These are phyloP conservation scores for Laguncularia racemosa DNA, from an alignment of 345 rosid species.

Conservation along the genomic window DNA sequence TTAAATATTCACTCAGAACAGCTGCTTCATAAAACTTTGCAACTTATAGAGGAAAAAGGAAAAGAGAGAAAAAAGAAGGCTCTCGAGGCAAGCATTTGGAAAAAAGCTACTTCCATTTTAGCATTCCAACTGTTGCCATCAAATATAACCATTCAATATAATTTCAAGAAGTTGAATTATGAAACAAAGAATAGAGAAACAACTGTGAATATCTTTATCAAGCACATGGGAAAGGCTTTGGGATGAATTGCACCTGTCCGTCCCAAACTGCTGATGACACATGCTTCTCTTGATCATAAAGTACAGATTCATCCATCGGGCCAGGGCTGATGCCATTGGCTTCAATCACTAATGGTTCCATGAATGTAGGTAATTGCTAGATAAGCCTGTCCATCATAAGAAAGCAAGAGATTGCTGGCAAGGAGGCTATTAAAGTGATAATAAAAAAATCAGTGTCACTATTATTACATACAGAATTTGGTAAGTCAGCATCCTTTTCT, in stretches of 20 bases:
- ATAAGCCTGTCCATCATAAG: not conserved
- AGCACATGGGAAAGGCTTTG: not conserved
- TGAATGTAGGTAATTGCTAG: constrained; percentile 1
- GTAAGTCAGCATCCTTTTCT: too few relatives aligned
- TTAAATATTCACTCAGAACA: too few relatives aligned
- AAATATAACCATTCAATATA: too few relatives aligned
- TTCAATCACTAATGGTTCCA: constrained; percentile 13
- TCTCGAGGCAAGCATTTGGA: too few relatives aligned
- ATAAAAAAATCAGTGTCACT: too few relatives aligned
- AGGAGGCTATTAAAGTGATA: not conserved
- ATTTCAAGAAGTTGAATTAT: too few relatives aligned
- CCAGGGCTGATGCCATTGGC: constrained; percentile 21
- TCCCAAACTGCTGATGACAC: constrained; percentile 85
- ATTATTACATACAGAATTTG: too few relatives aligned
- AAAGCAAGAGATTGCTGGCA: not conserved
- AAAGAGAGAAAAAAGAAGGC: too few relatives aligned
- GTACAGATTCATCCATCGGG: constrained; percentile 33
- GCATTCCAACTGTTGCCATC: too few relatives aligned
- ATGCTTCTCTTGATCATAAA: constrained; percentile 80
- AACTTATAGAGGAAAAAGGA: too few relatives aligned
- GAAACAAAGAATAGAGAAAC: not conserved
- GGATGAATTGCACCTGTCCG: constrained; percentile 25
- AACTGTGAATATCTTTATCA: not conserved
- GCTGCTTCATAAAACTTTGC: too few relatives aligned
- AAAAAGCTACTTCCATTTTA: too few relatives aligned